Evolutionary conservation across 441 rosid species (phyloP).

Genomic region (Francoa sonchifolia): DNA sequence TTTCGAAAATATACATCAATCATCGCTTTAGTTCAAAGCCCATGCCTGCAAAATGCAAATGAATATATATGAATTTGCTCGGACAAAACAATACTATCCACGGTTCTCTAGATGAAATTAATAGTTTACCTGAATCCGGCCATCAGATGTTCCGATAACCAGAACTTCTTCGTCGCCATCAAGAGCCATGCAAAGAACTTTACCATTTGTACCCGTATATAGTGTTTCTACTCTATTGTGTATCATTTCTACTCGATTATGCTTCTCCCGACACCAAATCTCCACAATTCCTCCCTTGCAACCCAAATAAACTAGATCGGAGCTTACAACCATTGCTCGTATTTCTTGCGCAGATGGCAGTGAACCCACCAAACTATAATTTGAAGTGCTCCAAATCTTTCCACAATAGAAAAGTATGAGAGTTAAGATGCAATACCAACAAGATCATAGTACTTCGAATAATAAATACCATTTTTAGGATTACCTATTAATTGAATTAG

Average conservation of each 20-base stretch:
- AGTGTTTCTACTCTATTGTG: conserved; percentile 33
- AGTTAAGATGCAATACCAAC: too few species aligned
- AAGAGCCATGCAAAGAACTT: conserved; percentile 40
- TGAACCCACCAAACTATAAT: conserved; percentile 32
- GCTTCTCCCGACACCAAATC: conserved; percentile 55
- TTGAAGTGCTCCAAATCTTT: conserved; percentile 51
- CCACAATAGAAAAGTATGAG: conserved; percentile 2
- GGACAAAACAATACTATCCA: neutral
- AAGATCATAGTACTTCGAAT: too few species aligned
- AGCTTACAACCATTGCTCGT: conserved; percentile 38
- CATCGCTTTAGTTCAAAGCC: conserved; percentile 34
- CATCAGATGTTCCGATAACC: conserved; percentile 55
- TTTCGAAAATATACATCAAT: conserved; percentile 7
- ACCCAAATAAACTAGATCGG: conserved; percentile 57
- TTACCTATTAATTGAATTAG: too few species aligned
- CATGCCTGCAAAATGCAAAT: conserved; percentile 38
- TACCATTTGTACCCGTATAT: conserved; percentile 28
- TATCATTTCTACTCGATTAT: conserved; percentile 22
- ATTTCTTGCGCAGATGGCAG: conserved; percentile 33
- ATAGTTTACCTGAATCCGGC: conserved; percentile 42
- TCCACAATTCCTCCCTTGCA: conserved; percentile 54
- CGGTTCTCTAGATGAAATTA: neutral
- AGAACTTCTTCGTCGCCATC: conserved; percentile 40
- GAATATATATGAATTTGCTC: neutral
- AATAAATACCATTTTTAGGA: too few species aligned